Evolutionary conservation across 306 rosid genomes (phyloP), one percentile per base, ranked within the genome.

Genomic region (Glycine soja): DNA sequence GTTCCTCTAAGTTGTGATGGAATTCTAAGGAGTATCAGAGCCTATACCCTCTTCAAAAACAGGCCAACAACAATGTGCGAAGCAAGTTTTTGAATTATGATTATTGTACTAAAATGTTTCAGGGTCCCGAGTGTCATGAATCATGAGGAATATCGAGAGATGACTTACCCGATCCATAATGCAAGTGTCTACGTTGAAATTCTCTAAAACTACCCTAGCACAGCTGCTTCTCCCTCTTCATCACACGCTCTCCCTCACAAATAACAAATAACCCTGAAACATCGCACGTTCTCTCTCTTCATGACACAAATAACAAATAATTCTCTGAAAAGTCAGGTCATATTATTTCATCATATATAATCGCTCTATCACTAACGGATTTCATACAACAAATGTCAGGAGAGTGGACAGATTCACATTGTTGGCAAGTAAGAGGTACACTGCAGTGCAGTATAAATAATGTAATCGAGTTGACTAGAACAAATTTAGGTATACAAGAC

Each of bases 401-500:
- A 52, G 68, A 81, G 78, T 71, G 63, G 71, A 58, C 70, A 79
- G 59, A 79, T 74, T 80, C 79, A 79, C 73, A 77, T 50, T 68
- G 77, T 73, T 50, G 78, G 30, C 30, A 24, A 24, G 30, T 24
- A 24, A 24, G 30, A 24, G 30, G 30, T 63, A 64, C 46, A 50
- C 72, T 80, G 46, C 12, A 48, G 42, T 75, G 48, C 61, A 61
- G 50, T 78, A 82, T 47, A 82, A 63, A 80, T 40, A 81, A 83
- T 73, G 56, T 84, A 73, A 76, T 82, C 61, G 79, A 80, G 86
- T 80, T 80, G 83, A 53, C 76, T 76, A 87, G 74, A 87, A 74
- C 59, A 51, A 70, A 70, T 70, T 30, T 51, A 12, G 62, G 76
- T 48, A 51, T 51, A 71, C 45, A 71, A 32, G 40, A 71, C 45